phyloP scores from a whole-genome alignment of 345 rosid genomes.

The Limnanthes douglasii region DNA sequence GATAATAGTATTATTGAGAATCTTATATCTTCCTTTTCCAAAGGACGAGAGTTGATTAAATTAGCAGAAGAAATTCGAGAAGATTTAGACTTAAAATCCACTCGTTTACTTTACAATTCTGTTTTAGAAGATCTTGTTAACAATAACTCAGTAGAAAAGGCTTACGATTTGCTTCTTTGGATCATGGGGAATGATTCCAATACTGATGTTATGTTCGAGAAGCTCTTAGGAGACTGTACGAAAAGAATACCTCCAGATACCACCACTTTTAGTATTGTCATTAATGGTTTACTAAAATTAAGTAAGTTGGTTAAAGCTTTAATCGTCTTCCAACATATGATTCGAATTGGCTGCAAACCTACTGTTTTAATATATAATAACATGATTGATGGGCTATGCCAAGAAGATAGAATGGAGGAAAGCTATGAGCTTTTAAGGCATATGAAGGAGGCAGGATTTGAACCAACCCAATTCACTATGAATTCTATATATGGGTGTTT shows the following conservation, averaged over 20 bases:
- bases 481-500: constrained; percentile 60
- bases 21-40: constrained; percentile 40
- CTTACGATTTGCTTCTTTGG: constrained; percentile 28
- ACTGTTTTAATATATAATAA: constrained; percentile 33
- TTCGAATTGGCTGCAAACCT: constrained; percentile 22
- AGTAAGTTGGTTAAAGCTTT: constrained; percentile 46
- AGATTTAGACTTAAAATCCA: constrained; percentile 27
- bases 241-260: constrained; percentile 24
- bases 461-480: constrained; percentile 50
- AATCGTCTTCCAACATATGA: constrained; percentile 37
- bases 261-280: constrained; percentile 29
- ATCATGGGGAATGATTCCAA: constrained; percentile 18
- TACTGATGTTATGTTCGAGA: constrained; percentile 12
- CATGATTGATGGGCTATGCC: constrained; percentile 48
- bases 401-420: constrained; percentile 48
- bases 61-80: constrained; percentile 23
- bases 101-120: constrained; percentile 33
- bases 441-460: constrained; percentile 46
- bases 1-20: constrained; percentile 41
- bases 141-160: constrained; percentile 28
- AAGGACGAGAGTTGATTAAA: constrained; percentile 23
- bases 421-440: constrained; percentile 34
- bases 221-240: constrained; percentile 18
- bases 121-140: constrained; percentile 23
- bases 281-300: constrained; percentile 30